Evolutionary conservation across 2,329 filamentous ascomycete species (phyloP), one percentile per base, ranked within the genome.

Genomic region (Trichoderma polysporum): DNA sequence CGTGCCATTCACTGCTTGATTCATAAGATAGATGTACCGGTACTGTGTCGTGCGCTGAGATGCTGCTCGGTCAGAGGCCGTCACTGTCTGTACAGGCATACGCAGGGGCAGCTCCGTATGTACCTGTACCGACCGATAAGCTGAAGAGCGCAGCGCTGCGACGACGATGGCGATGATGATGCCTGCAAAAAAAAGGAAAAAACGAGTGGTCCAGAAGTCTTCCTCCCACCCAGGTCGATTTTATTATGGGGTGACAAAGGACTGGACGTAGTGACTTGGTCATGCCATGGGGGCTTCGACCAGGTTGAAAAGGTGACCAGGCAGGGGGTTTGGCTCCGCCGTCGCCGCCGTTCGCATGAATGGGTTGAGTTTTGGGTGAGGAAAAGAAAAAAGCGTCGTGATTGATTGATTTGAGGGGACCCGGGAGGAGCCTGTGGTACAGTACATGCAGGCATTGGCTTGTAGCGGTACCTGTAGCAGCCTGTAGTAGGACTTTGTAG

Each of bases 341-440:
- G 63, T 54, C 63, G 63, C 63, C 63, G 63, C 63, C 63, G 62
- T 66, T 66, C 63, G 63, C 63, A 66, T 66, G 54, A 66, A 66
- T 59, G 63, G 60, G 60, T 52, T 25, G 25, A 31, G 31, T 31
- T 29, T 53, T 17, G 53, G 59, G 59, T 27, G 50, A 53, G 50
- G 27, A 53, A 25, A 25, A 27, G 49, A 12, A 13, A 19, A 52
- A 31, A 33, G n/a, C 22, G 35, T 19, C 29, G 60, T 64, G 60
- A 45, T 64, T 60, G 39, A 47, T 54, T 33, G 50, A 41, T 57
- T 49, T n/a, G 37, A 31, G n/a, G 29, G 39, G 47, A 17, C 27
- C n/a, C 29, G 27, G n/a, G 54, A 13, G 37, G 59, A 29, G 9
- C 41, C 41, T 10, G 41, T 10, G 41, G n/a, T n/a, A 22, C 41